Evolutionary conservation across 176 grass and related monocot species (phyloP).

Genomic region (Oryza brachyantha): DNA sequence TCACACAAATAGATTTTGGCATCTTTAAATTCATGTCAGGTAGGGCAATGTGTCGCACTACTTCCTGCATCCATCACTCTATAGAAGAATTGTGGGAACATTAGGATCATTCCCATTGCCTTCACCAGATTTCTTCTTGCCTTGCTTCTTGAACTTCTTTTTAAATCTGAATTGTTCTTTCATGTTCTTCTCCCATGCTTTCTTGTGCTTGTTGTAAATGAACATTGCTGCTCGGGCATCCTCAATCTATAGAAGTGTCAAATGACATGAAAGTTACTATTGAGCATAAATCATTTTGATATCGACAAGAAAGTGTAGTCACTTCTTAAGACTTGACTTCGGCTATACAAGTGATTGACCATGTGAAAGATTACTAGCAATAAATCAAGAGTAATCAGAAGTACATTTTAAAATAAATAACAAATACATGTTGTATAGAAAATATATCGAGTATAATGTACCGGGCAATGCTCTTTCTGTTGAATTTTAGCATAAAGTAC

Average conservation of each 20-base stretch:
- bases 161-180: conserved; percentile 63
- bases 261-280: conserved; percentile 9
- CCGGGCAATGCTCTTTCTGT: conserved; percentile 73
- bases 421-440: background rate
- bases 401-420: background rate
- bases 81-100: conserved; percentile 41
- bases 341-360: background rate
- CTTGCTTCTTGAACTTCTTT: conserved; percentile 49
- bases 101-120: conserved; percentile 27
- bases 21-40: background rate
- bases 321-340: background rate
- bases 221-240: conserved; percentile 89
- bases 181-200: conserved; percentile 73
- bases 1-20: background rate
- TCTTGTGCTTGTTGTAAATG: conserved; percentile 88
- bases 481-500: conserved; percentile 86
- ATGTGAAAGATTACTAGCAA: background rate
- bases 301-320: background rate
- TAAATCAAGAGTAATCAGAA: background rate
- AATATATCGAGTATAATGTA: conserved; percentile 28
- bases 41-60: background rate
- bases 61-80: background rate
- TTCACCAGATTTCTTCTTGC: conserved; percentile 41
- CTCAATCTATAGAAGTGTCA: conserved; percentile 51
- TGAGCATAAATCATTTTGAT: background rate